Evolutionary conservation across 352 stramenopile genomes (phyloP).

Genomic region (Pythium scleroteichum): DNA sequence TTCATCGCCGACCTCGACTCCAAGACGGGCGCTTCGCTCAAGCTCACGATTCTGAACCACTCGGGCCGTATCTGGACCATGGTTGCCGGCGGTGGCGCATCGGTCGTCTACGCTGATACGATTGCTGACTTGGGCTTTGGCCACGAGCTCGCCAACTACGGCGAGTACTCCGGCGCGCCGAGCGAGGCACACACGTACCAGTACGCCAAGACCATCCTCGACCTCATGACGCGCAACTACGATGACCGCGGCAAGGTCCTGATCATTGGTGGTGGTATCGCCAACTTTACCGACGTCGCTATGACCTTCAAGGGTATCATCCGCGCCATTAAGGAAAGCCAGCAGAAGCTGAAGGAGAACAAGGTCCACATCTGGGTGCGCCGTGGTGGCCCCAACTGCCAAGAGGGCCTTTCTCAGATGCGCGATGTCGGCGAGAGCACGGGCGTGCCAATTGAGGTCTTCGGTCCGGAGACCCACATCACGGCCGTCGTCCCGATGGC

Average conservation of each 20-base stretch:
- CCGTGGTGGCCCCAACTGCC: slow-evolving; percentile 95
- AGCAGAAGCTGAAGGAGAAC: slow-evolving; percentile 90
- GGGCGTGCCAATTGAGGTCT: slow-evolving; percentile 94
- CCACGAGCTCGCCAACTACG: slow-evolving; percentile 96
- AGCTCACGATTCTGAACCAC: slow-evolving; percentile 97
- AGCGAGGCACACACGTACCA: slow-evolving; percentile 96
- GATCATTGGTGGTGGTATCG: slow-evolving; percentile 97
- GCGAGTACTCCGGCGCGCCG: slow-evolving; percentile 97
- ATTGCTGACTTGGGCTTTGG: slow-evolving; percentile 95
- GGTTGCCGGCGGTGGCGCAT: slow-evolving; percentile 95
- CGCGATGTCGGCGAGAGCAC: slow-evolving; percentile 87
- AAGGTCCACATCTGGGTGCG: slow-evolving; percentile 95
- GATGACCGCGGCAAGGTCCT: slow-evolving; percentile 93
- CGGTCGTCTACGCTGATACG: slow-evolving; percentile 97
- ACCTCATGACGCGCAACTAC: slow-evolving; percentile 93
- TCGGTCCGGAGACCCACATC: slow-evolving; percentile 96
- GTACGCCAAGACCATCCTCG: slow-evolving; percentile 96
- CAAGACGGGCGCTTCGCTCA: slow-evolving; percentile 95
- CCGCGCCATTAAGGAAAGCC: slow-evolving; percentile 91
- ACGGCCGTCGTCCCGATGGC: slow-evolving; percentile 94
- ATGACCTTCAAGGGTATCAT: slow-evolving; percentile 98
- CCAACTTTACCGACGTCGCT: slow-evolving; percentile 98
- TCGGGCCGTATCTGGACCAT: slow-evolving; percentile 96
- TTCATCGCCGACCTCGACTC: slow-evolving; percentile 95
- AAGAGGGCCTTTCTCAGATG: slow-evolving; percentile 95